Percentiles rank a stretch among this genome's conserved stretches.
Evolutionary conservation across 1,284 basidiomycete species (phyloP).

Genomic region (Cystobasidiaceae sp.): DNA sequence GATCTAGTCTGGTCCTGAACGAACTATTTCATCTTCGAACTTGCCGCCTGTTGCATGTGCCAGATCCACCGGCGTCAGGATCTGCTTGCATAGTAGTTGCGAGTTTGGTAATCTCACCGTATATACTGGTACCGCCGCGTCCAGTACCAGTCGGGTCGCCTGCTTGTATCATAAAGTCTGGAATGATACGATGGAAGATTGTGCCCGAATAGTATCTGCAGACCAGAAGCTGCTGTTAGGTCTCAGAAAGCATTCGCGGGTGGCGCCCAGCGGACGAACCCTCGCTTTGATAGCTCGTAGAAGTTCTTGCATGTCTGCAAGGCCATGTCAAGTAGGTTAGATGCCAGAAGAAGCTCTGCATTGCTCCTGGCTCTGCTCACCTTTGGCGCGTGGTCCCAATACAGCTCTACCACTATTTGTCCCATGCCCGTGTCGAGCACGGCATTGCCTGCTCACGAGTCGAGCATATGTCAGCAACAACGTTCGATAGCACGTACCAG

Average conservation of each 20-base stretch:
- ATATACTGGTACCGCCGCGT: slow-evolving; percentile 85
- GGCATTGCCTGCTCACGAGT: slow-evolving; percentile 10
- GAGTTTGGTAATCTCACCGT: not conserved
- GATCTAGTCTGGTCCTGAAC: too few relatives aligned
- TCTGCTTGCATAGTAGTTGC: too few relatives aligned
- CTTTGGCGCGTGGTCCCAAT: slow-evolving; percentile 82
- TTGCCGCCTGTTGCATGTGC: slow-evolving; percentile 59
- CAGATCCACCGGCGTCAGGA: not conserved
- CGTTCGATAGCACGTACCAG: not conserved
- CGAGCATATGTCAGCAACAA: not conserved
- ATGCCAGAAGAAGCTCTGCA: not conserved
- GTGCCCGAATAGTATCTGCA: slow-evolving; percentile 67
- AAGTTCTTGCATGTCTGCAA: slow-evolving; percentile 88
- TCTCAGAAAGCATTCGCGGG: too few relatives aligned
- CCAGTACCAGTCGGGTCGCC: slow-evolving; percentile 95
- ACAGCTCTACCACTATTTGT: slow-evolving; percentile 62
- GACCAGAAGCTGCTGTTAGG: too few relatives aligned
- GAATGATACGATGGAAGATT: slow-evolving; percentile 83
- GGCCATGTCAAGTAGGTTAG: not conserved
- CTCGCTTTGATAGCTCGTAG: slow-evolving; percentile 71
- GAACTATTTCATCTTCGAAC: slow-evolving; percentile 55
- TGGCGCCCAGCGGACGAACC: slow-evolving; percentile 45
- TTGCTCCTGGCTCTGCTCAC: slow-evolving; percentile 49
- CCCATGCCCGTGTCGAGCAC: slow-evolving; percentile 30
- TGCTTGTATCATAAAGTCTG: slow-evolving; percentile 91